Evolutionary conservation across 2,329 filamentous ascomycete species (phyloP).

Genomic region (Claviceps sp.): DNA sequence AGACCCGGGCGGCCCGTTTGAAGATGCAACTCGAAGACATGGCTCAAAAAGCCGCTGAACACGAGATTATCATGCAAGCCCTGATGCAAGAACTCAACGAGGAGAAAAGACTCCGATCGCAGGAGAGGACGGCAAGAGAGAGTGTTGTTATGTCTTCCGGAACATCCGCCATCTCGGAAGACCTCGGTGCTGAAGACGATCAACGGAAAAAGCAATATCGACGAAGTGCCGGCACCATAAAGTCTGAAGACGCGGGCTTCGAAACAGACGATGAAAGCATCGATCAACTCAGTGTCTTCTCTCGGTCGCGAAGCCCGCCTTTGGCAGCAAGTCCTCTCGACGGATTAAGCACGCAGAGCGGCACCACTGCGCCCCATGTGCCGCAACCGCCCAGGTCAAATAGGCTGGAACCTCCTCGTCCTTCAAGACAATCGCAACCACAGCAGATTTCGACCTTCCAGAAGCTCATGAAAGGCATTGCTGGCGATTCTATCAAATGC

Average conservation of each 20-base stretch:
- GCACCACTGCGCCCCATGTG: conserved; percentile 2
- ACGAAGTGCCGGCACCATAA: conserved; percentile 29
- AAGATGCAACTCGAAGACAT: conserved; percentile 48
- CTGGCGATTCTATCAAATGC: conserved; percentile 29
- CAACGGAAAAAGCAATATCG: conserved; percentile 28
- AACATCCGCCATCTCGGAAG: conserved; percentile 34
- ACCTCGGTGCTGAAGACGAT: conserved; percentile 41
- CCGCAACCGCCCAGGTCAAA: conserved; percentile 11
- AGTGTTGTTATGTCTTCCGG: conserved; percentile 18
- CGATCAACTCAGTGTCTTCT: conserved; percentile 45
- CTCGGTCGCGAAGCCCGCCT: conserved; percentile 44
- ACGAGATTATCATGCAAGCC: conserved; percentile 36
- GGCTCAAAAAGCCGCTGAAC: conserved; percentile 37
- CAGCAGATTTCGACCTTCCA: conserved; percentile 23
- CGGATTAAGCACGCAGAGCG: neutral
- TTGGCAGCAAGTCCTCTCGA: conserved; percentile 19
- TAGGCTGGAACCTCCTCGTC: conserved; percentile 13
- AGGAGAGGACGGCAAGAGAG: conserved; percentile 22
- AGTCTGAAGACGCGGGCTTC: conserved; percentile 26
- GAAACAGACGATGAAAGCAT: conserved; percentile 40
- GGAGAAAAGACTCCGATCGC: conserved; percentile 33
- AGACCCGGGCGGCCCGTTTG: conserved; percentile 37
- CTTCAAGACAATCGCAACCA: conserved; percentile 23
- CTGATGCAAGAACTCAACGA: conserved; percentile 36
- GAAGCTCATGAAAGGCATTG: conserved; percentile 28